Evolutionary conservation across 2,329 filamentous ascomycete genomes (phyloP).

Genomic region (Colletotrichum plurivorum): DNA sequence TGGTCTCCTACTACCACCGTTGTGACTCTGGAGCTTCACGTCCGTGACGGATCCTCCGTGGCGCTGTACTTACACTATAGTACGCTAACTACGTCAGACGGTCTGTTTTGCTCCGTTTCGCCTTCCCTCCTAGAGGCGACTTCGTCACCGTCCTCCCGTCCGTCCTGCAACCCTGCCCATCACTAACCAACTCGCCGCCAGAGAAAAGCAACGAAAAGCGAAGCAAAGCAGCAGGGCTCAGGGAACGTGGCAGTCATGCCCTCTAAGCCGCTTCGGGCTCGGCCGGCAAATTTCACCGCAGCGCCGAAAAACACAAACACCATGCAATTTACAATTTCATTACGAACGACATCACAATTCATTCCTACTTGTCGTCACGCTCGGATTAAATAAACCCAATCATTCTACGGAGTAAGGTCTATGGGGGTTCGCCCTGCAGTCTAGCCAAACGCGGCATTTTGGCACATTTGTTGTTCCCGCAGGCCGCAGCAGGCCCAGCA

Average conservation of each 20-base stretch:
- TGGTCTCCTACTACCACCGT: background rate
- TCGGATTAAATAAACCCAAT: slow-evolving; percentile 9
- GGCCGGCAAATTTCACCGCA: slow-evolving; percentile 1
- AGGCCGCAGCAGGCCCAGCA: slow-evolving; percentile 25
- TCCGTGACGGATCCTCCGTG: background rate
- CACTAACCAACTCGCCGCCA: background rate
- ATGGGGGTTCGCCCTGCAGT: background rate
- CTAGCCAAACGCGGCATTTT: slow-evolving; percentile 37
- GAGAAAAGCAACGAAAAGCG: too few species aligned
- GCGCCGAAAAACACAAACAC: background rate
- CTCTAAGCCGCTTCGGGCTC: slow-evolving; percentile 20
- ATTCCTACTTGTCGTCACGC: slow-evolving; percentile 19
- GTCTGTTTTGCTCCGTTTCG: slow-evolving; percentile 14
- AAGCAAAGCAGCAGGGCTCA: background rate
- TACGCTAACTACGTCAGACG: background rate
- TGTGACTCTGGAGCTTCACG: background rate
- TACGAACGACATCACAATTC: slow-evolving; percentile 1
- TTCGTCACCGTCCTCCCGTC: background rate
- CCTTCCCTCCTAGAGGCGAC: slow-evolving; percentile 9
- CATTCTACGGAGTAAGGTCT: background rate
- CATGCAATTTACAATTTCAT: slow-evolving; percentile 16
- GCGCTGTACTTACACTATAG: background rate
- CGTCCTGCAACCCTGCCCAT: slow-evolving; percentile 3
- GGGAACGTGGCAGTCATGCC: slow-evolving; percentile 15
- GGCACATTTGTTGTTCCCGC: slow-evolving; percentile 22